phyloP scores from a whole-genome alignment of 805 yeast genomes.

The Pichia heedii region DNA sequence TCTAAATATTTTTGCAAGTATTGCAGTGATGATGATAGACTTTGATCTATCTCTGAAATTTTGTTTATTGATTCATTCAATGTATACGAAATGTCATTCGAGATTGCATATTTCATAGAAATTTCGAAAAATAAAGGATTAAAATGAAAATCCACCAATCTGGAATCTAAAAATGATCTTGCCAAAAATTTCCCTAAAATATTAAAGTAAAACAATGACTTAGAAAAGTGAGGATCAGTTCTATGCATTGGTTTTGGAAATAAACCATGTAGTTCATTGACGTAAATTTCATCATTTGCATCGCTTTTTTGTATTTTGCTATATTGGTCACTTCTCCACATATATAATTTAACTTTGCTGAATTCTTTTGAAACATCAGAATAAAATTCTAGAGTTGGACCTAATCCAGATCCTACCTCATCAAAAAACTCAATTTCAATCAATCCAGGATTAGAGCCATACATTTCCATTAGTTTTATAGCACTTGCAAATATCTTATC shows the following conservation, averaged over 20 bases:
- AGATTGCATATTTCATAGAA: slow-evolving; percentile 27
- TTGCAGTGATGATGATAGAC: slow-evolving; percentile 47
- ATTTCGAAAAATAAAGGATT: slow-evolving; percentile 61
- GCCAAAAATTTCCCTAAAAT: slow-evolving; percentile 79
- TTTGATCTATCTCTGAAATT: slow-evolving; percentile 46
- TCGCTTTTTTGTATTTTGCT: slow-evolving; percentile 1
- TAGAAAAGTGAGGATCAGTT: slow-evolving; percentile 29
- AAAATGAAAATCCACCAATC: slow-evolving; percentile 77
- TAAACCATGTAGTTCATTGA: slow-evolving; percentile 42
- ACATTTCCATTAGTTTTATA: slow-evolving; percentile 61
- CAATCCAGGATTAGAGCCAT: slow-evolving; percentile 72
- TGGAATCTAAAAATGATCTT: slow-evolving; percentile 76
- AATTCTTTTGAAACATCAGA: slow-evolving; percentile 73
- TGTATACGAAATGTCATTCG: background rate
- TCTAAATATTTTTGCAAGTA: slow-evolving; percentile 38
- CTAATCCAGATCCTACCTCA: slow-evolving; percentile 94
- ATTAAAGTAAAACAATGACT: slow-evolving; percentile 44
- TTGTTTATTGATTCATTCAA: slow-evolving; percentile 24
- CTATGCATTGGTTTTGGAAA: slow-evolving; percentile 59
- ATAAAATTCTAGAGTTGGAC: slow-evolving; percentile 93
- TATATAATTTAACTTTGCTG: slow-evolving; percentile 39
- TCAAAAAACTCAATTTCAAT: slow-evolving; percentile 81
- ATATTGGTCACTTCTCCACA: slow-evolving; percentile 57
- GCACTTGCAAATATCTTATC: slow-evolving; percentile 66
- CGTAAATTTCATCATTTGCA: slow-evolving; percentile 24